Base-by-base conservation (phyloP, 2,329 filamentous ascomycete genomes). In the Magnaporthales sp. region DNA sequence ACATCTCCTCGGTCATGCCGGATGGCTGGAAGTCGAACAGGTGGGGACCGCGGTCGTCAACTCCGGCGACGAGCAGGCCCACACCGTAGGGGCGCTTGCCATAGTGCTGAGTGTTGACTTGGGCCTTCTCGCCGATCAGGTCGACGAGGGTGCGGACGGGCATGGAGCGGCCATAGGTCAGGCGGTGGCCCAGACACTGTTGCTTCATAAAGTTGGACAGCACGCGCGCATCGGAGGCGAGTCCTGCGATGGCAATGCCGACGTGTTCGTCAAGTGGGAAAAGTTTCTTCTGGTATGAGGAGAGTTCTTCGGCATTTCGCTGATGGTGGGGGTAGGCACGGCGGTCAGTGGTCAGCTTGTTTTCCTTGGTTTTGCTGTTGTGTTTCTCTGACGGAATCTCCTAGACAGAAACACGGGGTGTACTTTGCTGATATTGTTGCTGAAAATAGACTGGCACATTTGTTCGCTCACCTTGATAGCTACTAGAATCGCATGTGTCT, bases 171-270 rank as follows among this genome's bases (percentile, higher is more conserved):
- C 92, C 94, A 83, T 97, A 98, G 67, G 93, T 97, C 74, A 99
- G 89, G 78, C 94, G 93, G 74, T 95, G 94, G 75, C 92, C 91
- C 75, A 99, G 92, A 70, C 92, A 96, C 82, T 98, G 95, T 82
- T 97, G 93, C 84, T 97, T 98, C 94, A 99, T 98, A 84, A 97
- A 99, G 87, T 99, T 99, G 84, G 93, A 97, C 73, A 99, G 93
- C 73, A 99, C 95, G 75, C 95, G 95, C 76, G 94, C 95, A 80
- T 99, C 95, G 68, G 94, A 97, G 72, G 95, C 95, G 69, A 99
- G 91, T 73, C 95, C 95, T 72, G 95, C 95, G 74, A 99, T 96
- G 74, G 94, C 93, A 75, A 99, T 89, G 72, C 93, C 95, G 74
- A 95, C 90, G 80, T 99, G 95, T 74, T 94, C 91, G 80, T 99